Evolutionary conservation across 495 filamentous ascomycete species (phyloP).

Genomic region (Parathielavia appendiculata): DNA sequence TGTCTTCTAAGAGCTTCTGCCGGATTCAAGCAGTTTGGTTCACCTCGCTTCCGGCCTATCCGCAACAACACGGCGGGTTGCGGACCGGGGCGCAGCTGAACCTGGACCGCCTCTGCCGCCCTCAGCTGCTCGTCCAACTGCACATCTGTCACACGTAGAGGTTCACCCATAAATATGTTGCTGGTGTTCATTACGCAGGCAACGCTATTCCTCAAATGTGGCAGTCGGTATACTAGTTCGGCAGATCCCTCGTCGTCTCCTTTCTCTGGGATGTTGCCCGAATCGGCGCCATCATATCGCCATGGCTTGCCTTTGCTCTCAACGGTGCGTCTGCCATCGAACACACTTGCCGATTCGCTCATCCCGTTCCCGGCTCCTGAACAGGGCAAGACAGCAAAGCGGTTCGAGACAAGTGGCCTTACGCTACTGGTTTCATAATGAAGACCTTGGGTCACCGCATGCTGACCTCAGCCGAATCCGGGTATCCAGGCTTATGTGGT

Average conservation of each 20-base stretch:
- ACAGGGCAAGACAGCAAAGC: background rate
- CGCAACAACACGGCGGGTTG: background rate
- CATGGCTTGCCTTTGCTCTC: no score
- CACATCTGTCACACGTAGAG: background rate
- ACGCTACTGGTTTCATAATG: no score
- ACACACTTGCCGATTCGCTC: background rate
- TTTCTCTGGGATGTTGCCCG: no score
- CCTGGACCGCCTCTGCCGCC: slow-evolving; percentile 1
- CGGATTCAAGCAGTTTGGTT: background rate
- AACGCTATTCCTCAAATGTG: background rate
- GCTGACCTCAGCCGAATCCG: background rate
- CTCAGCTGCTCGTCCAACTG: background rate
- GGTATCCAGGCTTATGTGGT: background rate
- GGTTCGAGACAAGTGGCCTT: background rate
- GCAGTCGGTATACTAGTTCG: no score
- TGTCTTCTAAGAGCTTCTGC: background rate
- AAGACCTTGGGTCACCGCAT: no score
- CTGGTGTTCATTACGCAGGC: background rate
- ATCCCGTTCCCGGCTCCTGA: background rate
- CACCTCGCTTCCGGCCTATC: background rate
- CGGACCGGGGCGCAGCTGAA: background rate
- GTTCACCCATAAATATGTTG: background rate
- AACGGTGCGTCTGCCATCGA: background rate
- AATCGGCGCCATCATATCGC: no score
- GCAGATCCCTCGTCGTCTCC: no score